These are phyloP conservation scores for Microstroma glucosiphilum DNA, from an alignment of 1,284 basidiomycete species.

Conservation along the genomic window DNA sequence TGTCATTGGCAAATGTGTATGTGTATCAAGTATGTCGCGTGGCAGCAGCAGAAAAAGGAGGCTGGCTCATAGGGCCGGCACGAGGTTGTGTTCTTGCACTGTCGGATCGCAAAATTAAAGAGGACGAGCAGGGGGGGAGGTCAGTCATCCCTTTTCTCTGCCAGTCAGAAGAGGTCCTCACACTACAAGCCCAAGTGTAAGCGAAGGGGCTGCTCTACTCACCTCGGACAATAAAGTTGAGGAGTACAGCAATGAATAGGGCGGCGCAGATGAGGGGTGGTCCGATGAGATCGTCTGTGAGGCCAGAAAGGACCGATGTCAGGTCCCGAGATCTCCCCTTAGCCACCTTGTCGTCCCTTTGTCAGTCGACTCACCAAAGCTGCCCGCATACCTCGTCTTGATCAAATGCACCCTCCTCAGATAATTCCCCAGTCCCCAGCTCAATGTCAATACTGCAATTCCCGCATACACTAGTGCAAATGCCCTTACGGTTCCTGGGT, in stretches of 20 bases:
- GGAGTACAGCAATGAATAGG: constrained; percentile 43
- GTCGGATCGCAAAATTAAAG: no score
- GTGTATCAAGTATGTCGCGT: no score
- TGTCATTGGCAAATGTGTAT: no score
- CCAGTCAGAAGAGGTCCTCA: no score
- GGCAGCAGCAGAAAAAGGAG: no score
- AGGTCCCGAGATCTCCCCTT: not conserved
- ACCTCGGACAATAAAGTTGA: constrained; percentile 46
- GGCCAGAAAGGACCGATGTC: not conserved
- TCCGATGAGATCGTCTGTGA: constrained; percentile 33
- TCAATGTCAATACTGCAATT: constrained; percentile 54
- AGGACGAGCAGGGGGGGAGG: no score
- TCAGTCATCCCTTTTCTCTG: no score
- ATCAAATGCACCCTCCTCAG: constrained; percentile 87
- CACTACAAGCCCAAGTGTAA: no score
- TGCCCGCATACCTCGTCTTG: constrained; percentile 77
- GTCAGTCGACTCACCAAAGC: constrained; percentile 63
- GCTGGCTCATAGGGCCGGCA: no score
- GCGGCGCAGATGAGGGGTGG: constrained; percentile 47
- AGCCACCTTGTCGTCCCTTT: not conserved
- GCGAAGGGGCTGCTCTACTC: constrained; percentile 10
- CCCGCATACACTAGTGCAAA: constrained; percentile 81
- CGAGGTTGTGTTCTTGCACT: no score
- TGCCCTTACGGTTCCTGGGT: constrained; percentile 58
- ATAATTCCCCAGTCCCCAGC: constrained; percentile 82